Base-by-base conservation (phyloP, 2,329 filamentous ascomycete genomes). In the Lachnellula suecica region DNA sequence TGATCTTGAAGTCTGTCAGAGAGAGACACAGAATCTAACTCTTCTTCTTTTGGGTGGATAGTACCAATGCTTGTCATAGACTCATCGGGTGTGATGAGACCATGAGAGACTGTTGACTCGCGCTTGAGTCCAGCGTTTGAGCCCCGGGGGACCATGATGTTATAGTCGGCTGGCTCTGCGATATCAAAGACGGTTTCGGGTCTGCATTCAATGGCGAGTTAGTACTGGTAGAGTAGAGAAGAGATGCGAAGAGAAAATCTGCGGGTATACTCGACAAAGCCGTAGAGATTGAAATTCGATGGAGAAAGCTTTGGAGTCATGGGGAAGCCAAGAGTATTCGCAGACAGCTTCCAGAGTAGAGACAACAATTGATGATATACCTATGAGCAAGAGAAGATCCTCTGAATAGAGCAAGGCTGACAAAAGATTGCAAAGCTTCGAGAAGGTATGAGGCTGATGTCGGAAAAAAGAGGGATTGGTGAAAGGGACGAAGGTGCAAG, bases 1-100 rank as follows among this genome's bases (percentile, higher is more conserved):
- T n/a, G n/a, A n/a, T 52, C 54, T 55, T 55, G 46, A 41, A 42
- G 22, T 29, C 37, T 37, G 40, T 54, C 47, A 53, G 54, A 51
- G 44, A 49, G 20, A 25, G 23, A 42, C 15, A 27, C 22, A 22
- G 15, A 19, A 29, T 51, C 17, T 47, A 51, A 47, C 35, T 56
- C 43, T 44, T 54, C 49, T 37, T 48, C 20, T 24, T 57, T 57
- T 7, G 52, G 54, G 38, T 47, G 40, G 24, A 44, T 41, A 13
- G 31, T 54, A 40, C 45, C 40, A 52, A 27, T 34, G 27, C 44
- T 44, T 27, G 52, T 46, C 20, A 55, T 50, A 11, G 57, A 59
- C 17, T 40, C 17, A 22, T 49, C 46, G 4, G 58, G 58, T 4
- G 58, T 56, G 13, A 59, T 27, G 2, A 55, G 54, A 46, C 42